Percentiles rank a stretch among this genome's conserved stretches.
Conservation (phyloP, 768 basidiomycete genomes). For the Amanita phalloides region DNA sequence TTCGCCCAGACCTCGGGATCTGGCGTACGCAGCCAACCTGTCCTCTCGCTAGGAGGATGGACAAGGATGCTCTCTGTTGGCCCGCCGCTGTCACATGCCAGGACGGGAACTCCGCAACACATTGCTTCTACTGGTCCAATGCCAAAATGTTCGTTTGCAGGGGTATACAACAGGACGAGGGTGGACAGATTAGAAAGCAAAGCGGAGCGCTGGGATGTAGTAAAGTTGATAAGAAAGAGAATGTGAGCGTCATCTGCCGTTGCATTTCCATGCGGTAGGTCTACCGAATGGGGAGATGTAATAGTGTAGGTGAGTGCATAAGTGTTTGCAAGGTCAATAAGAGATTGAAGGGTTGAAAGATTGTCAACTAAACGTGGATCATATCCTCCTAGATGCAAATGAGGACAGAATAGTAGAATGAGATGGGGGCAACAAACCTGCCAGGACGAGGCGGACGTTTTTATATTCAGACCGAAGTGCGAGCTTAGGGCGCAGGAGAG, state of each 20-base stretch:
- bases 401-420: not conserved
- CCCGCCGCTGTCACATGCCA: constrained; percentile 82
- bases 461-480: constrained; percentile 14
- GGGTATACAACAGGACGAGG: constrained; percentile 81
- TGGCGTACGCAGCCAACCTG: constrained; percentile 71
- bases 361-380: constrained; percentile 86
- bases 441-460: constrained; percentile 63
- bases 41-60: constrained; percentile 30
- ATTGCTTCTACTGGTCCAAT: constrained; percentile 95
- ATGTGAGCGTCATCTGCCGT: constrained; percentile 41
- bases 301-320: constrained; percentile 46
- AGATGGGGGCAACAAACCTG: constrained; percentile 35
- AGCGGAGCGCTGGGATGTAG: constrained; percentile 71
- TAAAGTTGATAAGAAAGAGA: constrained; percentile 88
- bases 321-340: constrained; percentile 48
- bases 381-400: constrained; percentile 58
- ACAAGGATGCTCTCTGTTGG: constrained; percentile 76
- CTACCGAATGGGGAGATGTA: constrained; percentile 34
- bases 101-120: constrained; percentile 81
- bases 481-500: constrained; percentile 30
- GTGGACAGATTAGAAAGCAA: constrained; percentile 62
- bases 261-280: constrained; percentile 28
- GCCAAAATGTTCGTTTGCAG: constrained; percentile 93
- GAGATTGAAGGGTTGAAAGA: constrained; percentile 47
- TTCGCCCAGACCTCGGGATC: constrained; percentile 59